phyloP scores from a whole-genome alignment of 495 filamentous ascomycete species.

The Cudoniella acicularis region DNA sequence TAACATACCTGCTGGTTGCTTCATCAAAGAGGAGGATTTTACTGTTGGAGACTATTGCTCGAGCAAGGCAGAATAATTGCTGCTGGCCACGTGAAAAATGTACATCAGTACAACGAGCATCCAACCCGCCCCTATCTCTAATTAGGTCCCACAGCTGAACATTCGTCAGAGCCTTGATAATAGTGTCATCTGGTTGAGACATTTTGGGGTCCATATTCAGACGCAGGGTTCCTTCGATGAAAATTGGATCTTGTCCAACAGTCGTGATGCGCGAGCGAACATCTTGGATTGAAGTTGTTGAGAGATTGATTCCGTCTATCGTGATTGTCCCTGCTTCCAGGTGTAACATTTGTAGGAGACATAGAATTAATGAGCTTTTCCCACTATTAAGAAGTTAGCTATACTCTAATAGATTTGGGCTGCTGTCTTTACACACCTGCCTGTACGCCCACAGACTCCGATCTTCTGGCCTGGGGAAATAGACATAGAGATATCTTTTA shows the following conservation, averaged over 20 bases:
- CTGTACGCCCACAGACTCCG: constrained; percentile 33
- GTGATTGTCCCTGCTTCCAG: constrained; percentile 27
- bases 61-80: constrained; percentile 60
- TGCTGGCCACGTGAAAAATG: constrained; percentile 57
- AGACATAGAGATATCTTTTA: constrained; percentile 73
- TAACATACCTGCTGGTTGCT: constrained; percentile 47
- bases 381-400: constrained; percentile 2
- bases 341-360: constrained; percentile 34
- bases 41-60: constrained; percentile 46
- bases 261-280: constrained; percentile 34
- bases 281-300: constrained; percentile 19
- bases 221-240: constrained; percentile 41
- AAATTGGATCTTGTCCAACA: constrained; percentile 39
- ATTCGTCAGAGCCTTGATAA: constrained; percentile 17
- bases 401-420: background rate
- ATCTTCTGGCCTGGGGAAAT: constrained; percentile 67
- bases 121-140: constrained; percentile 32
- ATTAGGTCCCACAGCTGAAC: constrained; percentile 1
- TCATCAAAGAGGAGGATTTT: constrained; percentile 32
- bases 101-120: constrained; percentile 44
- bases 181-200: constrained; percentile 19
- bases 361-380: constrained; percentile 36
- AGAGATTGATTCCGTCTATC: constrained; percentile 34
- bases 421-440: background rate
- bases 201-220: constrained; percentile 75